Evolutionary conservation across 169 alveolate genomes (phyloP).

Genomic region (Eimeria sp.): DNA sequence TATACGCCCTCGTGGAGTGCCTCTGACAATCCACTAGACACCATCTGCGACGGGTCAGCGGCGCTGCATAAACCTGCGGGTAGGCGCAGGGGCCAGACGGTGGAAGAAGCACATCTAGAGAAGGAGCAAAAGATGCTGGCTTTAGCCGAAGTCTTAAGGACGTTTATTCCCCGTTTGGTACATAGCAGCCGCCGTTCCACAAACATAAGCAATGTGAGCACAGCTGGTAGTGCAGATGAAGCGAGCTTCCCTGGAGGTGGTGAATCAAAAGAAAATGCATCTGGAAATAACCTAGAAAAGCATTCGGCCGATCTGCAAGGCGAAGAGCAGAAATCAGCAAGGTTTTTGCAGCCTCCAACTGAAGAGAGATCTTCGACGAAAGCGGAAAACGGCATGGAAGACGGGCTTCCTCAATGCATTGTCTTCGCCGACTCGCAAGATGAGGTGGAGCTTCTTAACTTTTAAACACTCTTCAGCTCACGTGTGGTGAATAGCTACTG

Average conservation of each 20-base stretch:
- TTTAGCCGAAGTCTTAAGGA: slow-evolving; percentile 39
- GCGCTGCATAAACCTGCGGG: background rate
- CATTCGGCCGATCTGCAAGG: background rate
- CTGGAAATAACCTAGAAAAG: too few species aligned
- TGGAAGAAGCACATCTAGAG: slow-evolving; percentile 23
- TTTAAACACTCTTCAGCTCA: background rate
- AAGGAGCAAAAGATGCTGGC: slow-evolving; percentile 71
- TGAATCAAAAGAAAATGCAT: background rate
- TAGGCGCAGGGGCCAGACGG: slow-evolving; percentile 7
- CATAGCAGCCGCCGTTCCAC: background rate
- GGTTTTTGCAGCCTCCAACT: background rate
- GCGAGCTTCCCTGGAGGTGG: background rate
- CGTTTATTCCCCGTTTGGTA: slow-evolving; percentile 1
- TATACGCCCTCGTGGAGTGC: slow-evolving; percentile 12
- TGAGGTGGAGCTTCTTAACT: slow-evolving; percentile 24
- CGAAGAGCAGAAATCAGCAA: background rate
- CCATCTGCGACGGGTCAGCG: background rate
- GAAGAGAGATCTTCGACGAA: background rate
- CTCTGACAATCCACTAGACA: background rate
- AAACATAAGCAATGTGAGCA: background rate
- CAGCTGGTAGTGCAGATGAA: background rate
- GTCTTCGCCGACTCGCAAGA: slow-evolving; percentile 75
- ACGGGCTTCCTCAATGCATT: slow-evolving; percentile 43
- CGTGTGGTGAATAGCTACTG: background rate
- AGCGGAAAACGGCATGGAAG: background rate